Evolutionary conservation across 148 eudicot genomes (phyloP), one percentile per base, ranked within the genome.

Genomic region (Agrostemma githago): DNA sequence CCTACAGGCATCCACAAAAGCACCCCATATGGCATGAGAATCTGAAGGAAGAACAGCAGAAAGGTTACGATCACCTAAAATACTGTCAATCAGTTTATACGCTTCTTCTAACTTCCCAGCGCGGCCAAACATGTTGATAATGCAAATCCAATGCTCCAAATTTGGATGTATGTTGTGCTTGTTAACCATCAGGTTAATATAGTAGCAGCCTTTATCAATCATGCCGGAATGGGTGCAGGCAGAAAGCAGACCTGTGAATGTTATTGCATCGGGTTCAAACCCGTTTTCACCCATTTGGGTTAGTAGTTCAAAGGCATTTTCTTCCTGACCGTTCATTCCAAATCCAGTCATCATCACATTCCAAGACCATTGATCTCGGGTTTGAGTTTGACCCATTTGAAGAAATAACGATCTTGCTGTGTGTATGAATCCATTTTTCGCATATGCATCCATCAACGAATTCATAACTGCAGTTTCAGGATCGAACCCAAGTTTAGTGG

Each of bases 121-220:
- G 2, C 82, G 75, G 16, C 84, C 87, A 37, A 84, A 73, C 84
- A 84, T 62, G 77, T 84, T 78, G 6, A 82, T 79, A 26, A 84
- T 74, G 76, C 87, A 82, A 21, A 83, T 84, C 87, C 87, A 82
- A 65, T 84, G 84, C 81, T 82, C 84, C 26, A 79, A 51, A 74
- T 68, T 44, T 44, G 84, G 87, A 44, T 71, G 66, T 63, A 84
- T 79, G 5, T 77, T 57, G 60, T 79, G 74, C 34, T 62, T 71
- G 26, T 75, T 77, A 14, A 74, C 39, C 87, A 84, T 84, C 51
- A 84, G 21, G 56, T 79, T 69, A 67, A 84, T 77, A 53, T 74
- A 77, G 46, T 54, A 71, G 48, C 83, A 82, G 8, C 87, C 87
- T 74, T 84, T 81, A 0, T 79, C 77, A 26, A 84, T 66, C 79